Percentiles rank a stretch among this genome's conserved stretches.
These are phyloP conservation scores for Mucor irregularis DNA, from an alignment of 371 early-diverging fungal species.

Conservation along the genomic window DNA sequence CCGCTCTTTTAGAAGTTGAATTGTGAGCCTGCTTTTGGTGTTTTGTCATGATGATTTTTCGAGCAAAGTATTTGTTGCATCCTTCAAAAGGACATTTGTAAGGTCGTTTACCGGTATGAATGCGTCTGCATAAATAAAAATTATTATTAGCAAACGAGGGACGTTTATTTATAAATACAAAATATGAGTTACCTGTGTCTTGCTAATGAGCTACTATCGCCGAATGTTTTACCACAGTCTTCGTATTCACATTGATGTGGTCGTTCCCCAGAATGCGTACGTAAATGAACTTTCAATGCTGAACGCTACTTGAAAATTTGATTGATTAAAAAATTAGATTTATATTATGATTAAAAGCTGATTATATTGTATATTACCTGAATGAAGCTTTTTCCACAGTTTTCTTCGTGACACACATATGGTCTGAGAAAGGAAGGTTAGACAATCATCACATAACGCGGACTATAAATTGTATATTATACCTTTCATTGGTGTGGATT, in stretches of 20 bases:
- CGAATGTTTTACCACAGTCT: slow-evolving; percentile 61
- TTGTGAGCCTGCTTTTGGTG: slow-evolving; percentile 25
- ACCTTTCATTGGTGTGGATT: slow-evolving; percentile 77
- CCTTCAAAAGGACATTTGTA: slow-evolving; percentile 56
- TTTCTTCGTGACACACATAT: slow-evolving; percentile 60
- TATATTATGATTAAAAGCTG: neutral
- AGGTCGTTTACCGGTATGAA: slow-evolving; percentile 70
- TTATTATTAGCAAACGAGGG: neutral
- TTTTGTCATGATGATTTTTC: slow-evolving; percentile 20
- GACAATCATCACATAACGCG: slow-evolving; percentile 4
- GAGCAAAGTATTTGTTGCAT: slow-evolving; percentile 33
- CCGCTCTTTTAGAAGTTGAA: slow-evolving; percentile 8
- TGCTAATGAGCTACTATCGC: slow-evolving; percentile 47
- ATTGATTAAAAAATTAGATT: slow-evolving; percentile 23
- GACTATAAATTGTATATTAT: slow-evolving; percentile 6
- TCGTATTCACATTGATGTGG: slow-evolving; percentile 72
- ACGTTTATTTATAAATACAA: neutral
- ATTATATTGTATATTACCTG: slow-evolving; percentile 40
- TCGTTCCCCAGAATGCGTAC: slow-evolving; percentile 80
- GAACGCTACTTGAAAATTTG: slow-evolving; percentile 56
- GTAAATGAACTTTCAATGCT: slow-evolving; percentile 74
- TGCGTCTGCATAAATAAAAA: slow-evolving; percentile 43
- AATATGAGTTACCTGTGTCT: slow-evolving; percentile 38
- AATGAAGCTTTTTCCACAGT: slow-evolving; percentile 76
- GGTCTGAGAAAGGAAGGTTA: slow-evolving; percentile 50